phyloP scores from a whole-genome alignment of 1,139 yeast genomes.

The Meyerozyma guilliermondii region DNA sequence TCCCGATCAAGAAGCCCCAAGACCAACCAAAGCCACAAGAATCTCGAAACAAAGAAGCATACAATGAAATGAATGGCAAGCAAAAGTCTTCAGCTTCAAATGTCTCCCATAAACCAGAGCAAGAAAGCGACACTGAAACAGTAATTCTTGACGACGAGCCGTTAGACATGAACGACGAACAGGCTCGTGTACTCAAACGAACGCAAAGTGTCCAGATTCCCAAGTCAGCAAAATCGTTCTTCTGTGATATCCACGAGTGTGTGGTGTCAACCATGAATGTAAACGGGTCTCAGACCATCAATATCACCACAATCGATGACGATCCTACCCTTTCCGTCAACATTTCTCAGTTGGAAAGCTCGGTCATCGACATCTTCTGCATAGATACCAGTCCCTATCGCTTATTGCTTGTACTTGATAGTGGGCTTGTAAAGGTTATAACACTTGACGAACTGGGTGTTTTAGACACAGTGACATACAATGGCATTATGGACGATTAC shows the following conservation, averaged over 20 bases:
- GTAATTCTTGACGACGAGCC: slow-evolving; percentile 10
- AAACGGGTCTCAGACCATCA: not conserved
- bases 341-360: not conserved
- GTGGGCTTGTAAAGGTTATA: not conserved
- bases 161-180: not conserved
- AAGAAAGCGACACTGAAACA: slow-evolving; percentile 15
- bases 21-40: not conserved
- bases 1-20: not conserved
- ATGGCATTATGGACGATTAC: not conserved
- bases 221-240: not conserved
- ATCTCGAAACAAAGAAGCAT: too few relatives aligned
- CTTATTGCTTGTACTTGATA: not conserved
- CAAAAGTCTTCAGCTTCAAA: not conserved
- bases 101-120: not conserved
- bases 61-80: not conserved
- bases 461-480: not conserved
- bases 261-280: not conserved
- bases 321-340: not conserved
- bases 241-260: not conserved
- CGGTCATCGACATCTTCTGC: not conserved
- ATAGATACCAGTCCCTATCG: not conserved
- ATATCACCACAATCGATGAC: not conserved
- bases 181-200: not conserved
- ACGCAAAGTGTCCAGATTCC: not conserved
- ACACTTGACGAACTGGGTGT: not conserved